A percentile compares a stretch with the other conserved stretches of the same genome.
Evolutionary conservation across 202 grass and related monocot species (phyloP).

Genomic region (Brachypodium distachyon): DNA sequence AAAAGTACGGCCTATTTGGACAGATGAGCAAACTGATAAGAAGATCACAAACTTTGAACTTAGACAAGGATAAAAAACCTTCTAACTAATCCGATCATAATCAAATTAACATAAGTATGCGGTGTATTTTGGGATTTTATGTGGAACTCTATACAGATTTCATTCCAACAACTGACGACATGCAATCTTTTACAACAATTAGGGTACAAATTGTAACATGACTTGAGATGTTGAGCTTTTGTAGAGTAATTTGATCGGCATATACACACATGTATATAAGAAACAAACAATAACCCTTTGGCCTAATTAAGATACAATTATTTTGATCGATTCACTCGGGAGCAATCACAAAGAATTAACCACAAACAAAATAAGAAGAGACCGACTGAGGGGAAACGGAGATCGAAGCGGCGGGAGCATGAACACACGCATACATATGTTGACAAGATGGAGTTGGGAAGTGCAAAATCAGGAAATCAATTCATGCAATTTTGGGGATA

Average conservation of each 20-base stretch:
- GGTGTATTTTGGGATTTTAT: neutral
- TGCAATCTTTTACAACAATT: neutral
- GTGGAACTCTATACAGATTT: neutral
- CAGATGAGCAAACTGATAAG: neutral
- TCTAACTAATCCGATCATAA: neutral
- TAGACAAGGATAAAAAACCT: too few species aligned
- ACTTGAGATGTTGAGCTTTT: neutral
- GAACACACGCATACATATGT: neutral
- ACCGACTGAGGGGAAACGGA: neutral
- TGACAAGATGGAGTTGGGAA: neutral
- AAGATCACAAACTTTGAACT: too few species aligned
- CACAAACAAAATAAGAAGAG: constrained; percentile 6
- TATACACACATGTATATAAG: neutral
- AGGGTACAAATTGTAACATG: neutral
- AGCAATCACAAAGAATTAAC: constrained; percentile 16
- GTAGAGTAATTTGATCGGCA: neutral
- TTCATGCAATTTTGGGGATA: constrained; percentile 26
- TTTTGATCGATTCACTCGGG: neutral
- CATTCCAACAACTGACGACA: neutral
- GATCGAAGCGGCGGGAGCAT: neutral
- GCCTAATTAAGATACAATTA: neutral
- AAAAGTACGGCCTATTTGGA: too few species aligned
- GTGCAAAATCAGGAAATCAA: neutral
- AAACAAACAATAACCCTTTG: constrained; percentile 28
- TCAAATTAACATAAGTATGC: neutral